A percentile compares a stretch with the other conserved stretches of the same genome.
These are phyloP conservation scores for Acorus gramineus DNA, from an alignment of 106 monocot genomes.

Conservation along the genomic window DNA sequence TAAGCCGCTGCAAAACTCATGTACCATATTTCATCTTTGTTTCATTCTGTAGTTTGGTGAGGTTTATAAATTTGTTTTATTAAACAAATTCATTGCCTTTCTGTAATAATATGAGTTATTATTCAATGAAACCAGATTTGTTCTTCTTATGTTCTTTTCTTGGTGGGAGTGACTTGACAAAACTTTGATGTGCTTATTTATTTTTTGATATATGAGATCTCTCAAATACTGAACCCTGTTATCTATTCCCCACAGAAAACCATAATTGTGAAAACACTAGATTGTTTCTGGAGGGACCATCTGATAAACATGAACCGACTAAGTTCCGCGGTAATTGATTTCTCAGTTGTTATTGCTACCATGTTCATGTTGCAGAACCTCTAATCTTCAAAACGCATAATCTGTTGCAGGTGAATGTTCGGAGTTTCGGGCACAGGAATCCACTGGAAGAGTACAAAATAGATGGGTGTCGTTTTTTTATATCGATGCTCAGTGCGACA, in stretches of 20 bases:
- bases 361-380: background rate
- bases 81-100: too few species aligned
- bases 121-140: too few species aligned
- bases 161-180: too few species aligned
- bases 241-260: conserved; percentile 48
- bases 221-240: background rate
- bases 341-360: too few species aligned
- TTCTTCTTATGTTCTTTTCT: too few species aligned
- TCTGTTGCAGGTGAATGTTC: conserved; percentile 73
- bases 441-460: conserved; percentile 99
- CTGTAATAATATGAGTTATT: too few species aligned
- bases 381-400: background rate
- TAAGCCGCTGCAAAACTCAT: too few species aligned
- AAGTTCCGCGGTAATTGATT: conserved; percentile 72
- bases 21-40: too few species aligned
- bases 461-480: conserved; percentile 98
- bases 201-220: too few species aligned
- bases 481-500: conserved; percentile 97
- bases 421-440: conserved; percentile 98
- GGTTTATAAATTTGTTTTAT: too few species aligned
- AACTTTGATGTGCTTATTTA: too few species aligned
- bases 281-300: conserved; percentile 91
- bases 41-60: too few species aligned
- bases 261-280: conserved; percentile 81
- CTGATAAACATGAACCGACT: conserved; percentile 98